Conservation (phyloP, 73 alveolate genomes). For the Symbiodinium pilosum region DNA sequence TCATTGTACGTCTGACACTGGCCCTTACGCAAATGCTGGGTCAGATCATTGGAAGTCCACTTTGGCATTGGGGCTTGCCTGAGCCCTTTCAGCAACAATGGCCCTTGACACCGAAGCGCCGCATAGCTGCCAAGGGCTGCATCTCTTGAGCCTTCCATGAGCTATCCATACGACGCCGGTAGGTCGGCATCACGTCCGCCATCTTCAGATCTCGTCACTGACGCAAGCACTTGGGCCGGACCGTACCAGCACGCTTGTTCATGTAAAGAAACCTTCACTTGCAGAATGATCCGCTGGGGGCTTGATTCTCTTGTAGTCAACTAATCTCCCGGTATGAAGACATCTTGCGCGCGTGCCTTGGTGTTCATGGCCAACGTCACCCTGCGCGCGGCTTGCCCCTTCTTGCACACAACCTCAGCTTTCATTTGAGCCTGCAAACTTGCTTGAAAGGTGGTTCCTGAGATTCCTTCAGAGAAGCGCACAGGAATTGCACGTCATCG, state of each 20-base stretch:
- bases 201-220: neutral
- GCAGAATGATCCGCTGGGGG: neutral
- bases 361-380: neutral
- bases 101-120: neutral
- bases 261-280: neutral
- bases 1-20: neutral
- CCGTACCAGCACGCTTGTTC: neutral
- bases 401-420: neutral
- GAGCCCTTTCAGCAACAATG: neutral
- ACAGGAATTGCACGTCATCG: neutral
- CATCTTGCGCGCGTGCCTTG: neutral
- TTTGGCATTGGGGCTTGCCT: neutral
- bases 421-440: neutral
- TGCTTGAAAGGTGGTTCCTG: neutral
- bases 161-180: neutral
- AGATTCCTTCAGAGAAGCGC: neutral
- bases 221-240: neutral
- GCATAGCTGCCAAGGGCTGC: neutral
- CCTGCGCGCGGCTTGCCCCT: neutral
- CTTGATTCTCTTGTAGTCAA: neutral
- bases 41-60: neutral
- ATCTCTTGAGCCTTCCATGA: neutral
- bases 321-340: neutral
- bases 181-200: neutral
- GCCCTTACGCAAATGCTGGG: neutral